Conservation (phyloP, 176 grass and related monocot genomes). For the Rhynchospora breviuscula region DNA sequence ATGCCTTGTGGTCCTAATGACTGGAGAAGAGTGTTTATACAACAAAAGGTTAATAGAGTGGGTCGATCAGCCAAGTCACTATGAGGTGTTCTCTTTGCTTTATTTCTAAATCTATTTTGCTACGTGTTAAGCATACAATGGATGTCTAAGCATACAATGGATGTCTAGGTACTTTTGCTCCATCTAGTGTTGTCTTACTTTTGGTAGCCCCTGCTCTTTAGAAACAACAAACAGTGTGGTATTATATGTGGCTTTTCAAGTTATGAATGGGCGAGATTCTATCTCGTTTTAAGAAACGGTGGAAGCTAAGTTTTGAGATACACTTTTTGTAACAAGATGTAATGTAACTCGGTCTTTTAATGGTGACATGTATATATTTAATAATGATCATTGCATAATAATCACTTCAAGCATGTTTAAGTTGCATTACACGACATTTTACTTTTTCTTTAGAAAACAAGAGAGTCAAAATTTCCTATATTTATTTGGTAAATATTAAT, state of each 20-base stretch:
- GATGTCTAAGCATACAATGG: neutral
- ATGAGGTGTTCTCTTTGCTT: slow-evolving; percentile 5
- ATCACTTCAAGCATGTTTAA: too few species aligned
- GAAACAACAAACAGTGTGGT: neutral
- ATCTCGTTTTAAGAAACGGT: neutral
- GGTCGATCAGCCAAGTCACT: slow-evolving; percentile 3
- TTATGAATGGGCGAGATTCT: neutral
- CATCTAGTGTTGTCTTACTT: neutral
- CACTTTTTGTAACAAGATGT: neutral
- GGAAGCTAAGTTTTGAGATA: neutral
- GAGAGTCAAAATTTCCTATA: too few species aligned
- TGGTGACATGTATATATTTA: neutral
- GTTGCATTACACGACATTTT: too few species aligned
- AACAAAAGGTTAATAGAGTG: neutral
- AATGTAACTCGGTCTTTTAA: neutral
- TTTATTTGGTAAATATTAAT: too few species aligned
- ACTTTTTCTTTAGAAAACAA: too few species aligned
- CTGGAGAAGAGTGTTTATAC: neutral
- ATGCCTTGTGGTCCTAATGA: neutral
- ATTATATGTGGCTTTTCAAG: neutral
- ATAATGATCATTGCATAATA: too few species aligned
- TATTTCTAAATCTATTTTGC: neutral
- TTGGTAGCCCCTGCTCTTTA: neutral
- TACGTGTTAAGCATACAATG: slow-evolving; percentile 11
- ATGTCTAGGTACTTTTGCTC: neutral